A percentile compares a stretch with the other conserved stretches of the same genome.
These are phyloP conservation scores for Rhodomyrtus tomentosa DNA, from an alignment of 345 rosid genomes.

Conservation along the genomic window DNA sequence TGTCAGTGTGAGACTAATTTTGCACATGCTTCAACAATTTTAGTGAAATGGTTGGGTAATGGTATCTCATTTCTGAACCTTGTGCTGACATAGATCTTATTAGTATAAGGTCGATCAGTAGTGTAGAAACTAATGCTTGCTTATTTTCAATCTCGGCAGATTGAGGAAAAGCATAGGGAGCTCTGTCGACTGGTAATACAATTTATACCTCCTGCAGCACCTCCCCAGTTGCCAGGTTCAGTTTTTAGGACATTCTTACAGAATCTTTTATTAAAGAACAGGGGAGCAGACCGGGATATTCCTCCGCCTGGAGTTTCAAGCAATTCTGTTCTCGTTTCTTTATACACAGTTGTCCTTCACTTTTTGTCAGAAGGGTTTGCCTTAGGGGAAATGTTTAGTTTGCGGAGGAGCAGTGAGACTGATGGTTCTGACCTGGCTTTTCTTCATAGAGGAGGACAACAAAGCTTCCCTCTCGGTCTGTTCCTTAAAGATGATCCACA, in stretches of 20 bases:
- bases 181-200: slow-evolving; percentile 88
- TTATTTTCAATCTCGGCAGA: slow-evolving; percentile 35
- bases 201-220: slow-evolving; percentile 61
- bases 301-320: slow-evolving; percentile 78
- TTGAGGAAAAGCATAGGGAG: slow-evolving; percentile 92
- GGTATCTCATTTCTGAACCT: neutral
- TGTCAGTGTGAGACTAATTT: neutral
- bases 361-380: slow-evolving; percentile 87
- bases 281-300: slow-evolving; percentile 75
- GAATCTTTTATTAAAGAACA: slow-evolving; percentile 71
- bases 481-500: slow-evolving; percentile 73
- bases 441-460: slow-evolving; percentile 93
- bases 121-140: neutral
- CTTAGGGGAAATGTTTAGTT: slow-evolving; percentile 32
- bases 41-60: neutral
- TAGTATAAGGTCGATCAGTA: neutral
- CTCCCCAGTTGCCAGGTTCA: slow-evolving; percentile 86
- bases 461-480: slow-evolving; percentile 69
- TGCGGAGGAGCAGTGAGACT: slow-evolving; percentile 44
- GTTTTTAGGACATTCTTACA: slow-evolving; percentile 79
- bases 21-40: neutral
- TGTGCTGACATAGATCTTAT: neutral
- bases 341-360: slow-evolving; percentile 77
- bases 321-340: slow-evolving; percentile 80
- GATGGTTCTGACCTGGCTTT: slow-evolving; percentile 43